Conservation (phyloP, 495 filamentous ascomycete genomes). For the Thermochaetoides thermophila region DNA sequence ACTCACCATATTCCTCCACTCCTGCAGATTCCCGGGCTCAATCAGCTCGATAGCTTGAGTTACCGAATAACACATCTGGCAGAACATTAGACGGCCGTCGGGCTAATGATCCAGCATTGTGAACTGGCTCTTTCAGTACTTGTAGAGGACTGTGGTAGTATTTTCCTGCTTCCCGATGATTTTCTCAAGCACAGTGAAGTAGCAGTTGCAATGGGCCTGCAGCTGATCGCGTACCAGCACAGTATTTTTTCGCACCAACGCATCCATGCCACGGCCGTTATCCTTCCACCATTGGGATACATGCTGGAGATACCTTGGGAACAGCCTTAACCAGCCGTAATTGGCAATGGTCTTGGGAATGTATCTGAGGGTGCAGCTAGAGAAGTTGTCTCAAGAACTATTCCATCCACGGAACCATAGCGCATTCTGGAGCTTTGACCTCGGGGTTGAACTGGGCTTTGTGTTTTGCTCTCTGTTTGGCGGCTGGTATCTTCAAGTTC, state of each 20-base stretch:
- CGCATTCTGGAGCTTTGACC: not conserved
- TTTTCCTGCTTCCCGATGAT: not conserved
- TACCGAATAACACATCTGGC: not conserved
- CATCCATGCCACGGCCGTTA: too few species aligned
- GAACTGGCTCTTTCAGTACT: not conserved
- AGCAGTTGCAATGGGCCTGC: not conserved
- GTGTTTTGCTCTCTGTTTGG: not conserved
- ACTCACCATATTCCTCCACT: too few species aligned
- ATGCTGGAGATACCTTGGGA: too few species aligned
- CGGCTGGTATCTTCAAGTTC: not conserved
- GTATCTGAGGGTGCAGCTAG: not conserved
- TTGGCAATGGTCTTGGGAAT: too few species aligned
- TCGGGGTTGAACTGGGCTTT: not conserved
- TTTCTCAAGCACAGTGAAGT: not conserved
- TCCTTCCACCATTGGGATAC: too few species aligned
- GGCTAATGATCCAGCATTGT: not conserved
- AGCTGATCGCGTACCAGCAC: not conserved
- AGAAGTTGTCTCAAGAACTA: not conserved
- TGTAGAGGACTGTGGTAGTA: not conserved
- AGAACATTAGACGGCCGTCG: not conserved
- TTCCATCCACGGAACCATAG: not conserved
- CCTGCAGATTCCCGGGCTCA: too few species aligned
- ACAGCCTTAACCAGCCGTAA: too few species aligned
- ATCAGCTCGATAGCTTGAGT: too few species aligned
- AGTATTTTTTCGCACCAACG: too few species aligned